Conservation (phyloP, 164 flowering plant species). For the Tetrastigma voinierianum region DNA sequence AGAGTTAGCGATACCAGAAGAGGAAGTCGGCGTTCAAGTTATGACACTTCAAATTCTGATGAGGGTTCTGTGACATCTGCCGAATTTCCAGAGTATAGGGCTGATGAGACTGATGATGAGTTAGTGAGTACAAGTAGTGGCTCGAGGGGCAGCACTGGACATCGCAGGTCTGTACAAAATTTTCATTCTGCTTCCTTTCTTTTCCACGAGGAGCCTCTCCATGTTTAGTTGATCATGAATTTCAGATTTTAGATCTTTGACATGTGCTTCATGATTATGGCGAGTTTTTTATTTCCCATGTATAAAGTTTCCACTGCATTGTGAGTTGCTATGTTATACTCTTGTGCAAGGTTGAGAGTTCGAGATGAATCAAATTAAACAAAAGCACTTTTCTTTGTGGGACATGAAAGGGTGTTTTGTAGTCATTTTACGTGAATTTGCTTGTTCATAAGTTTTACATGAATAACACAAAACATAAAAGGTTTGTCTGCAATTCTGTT, state of each 20-base stretch:
- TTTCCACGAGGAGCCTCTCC: neutral
- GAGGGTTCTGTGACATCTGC: slow-evolving; percentile 80
- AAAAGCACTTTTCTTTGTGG: too few species aligned
- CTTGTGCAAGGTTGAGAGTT: too few species aligned
- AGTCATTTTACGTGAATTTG: too few species aligned
- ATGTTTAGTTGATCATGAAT: slow-evolving; percentile 1
- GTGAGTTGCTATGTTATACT: too few species aligned
- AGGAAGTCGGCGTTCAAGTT: slow-evolving; percentile 59
- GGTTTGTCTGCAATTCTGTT: too few species aligned
- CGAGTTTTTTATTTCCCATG: too few species aligned
- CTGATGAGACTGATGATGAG: slow-evolving; percentile 72
- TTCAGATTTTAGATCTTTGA: neutral
- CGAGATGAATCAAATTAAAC: too few species aligned
- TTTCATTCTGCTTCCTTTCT: neutral
- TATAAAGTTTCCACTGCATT: too few species aligned
- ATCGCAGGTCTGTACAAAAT: slow-evolving; percentile 57
- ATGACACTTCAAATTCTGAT: slow-evolving; percentile 76
- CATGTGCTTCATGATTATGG: too few species aligned
- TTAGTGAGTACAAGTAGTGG: slow-evolving; percentile 36
- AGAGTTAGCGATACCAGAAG: slow-evolving; percentile 60
- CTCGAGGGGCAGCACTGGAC: slow-evolving; percentile 47
- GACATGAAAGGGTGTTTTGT: too few species aligned
- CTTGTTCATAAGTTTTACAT: too few species aligned
- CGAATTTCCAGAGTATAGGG: slow-evolving; percentile 62
- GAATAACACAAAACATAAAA: too few species aligned